Percentiles rank a stretch among this genome's conserved stretches.
Conservation (phyloP, 1,284 basidiomycete species). For the Schizophyllum amplum region DNA sequence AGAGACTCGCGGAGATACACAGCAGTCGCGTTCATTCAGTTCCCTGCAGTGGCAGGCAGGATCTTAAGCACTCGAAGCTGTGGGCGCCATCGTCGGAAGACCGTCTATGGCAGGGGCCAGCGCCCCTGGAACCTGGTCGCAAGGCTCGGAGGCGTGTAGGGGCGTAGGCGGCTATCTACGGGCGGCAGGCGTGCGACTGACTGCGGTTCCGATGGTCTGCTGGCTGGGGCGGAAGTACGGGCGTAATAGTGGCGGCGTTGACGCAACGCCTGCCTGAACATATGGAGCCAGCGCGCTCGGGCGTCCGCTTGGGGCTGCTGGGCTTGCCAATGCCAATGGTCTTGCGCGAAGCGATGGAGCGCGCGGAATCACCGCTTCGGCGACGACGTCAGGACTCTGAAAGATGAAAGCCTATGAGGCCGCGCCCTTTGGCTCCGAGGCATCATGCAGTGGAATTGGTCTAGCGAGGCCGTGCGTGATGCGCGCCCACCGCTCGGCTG, state of each 20-base stretch:
- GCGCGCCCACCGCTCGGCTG: neutral
- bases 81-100: too few species aligned
- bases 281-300: neutral
- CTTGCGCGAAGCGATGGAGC: neutral
- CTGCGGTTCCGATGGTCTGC: neutral
- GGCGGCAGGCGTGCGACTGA: neutral
- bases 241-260: neutral
- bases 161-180: neutral
- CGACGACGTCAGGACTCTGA: neutral
- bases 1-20: too few species aligned
- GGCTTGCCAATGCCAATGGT: too few species aligned
- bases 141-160: too few species aligned
- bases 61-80: too few species aligned
- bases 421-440: neutral
- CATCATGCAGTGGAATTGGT: neutral
- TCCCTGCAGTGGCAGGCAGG: too few species aligned
- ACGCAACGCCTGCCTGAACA: neutral
- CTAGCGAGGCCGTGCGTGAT: neutral
- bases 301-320: neutral
- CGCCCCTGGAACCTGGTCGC: too few species aligned
- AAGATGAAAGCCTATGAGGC: neutral
- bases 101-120: too few species aligned
- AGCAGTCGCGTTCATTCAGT: too few species aligned
- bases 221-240: neutral
- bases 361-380: neutral